Evolutionary conservation across 2,329 filamentous ascomycete species (phyloP).

Genomic region (Periconia digitata): DNA sequence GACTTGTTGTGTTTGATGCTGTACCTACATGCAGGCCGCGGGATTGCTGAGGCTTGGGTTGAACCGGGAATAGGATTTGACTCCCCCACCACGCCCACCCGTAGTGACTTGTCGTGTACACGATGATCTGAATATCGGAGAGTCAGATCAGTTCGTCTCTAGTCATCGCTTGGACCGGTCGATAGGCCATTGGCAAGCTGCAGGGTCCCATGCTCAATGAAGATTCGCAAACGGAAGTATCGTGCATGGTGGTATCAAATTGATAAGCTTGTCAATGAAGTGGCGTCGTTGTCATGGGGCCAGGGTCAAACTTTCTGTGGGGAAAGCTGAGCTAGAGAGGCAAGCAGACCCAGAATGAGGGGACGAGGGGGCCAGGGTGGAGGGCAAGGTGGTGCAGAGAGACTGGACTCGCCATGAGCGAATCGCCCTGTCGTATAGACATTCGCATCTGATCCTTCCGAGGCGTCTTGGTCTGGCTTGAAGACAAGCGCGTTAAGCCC

Average conservation of each 20-base stretch:
- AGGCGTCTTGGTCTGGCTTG: background rate
- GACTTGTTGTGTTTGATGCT: conserved; percentile 10
- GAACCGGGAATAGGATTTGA: conserved; percentile 1
- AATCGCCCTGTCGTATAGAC: background rate
- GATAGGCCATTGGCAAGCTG: too few relatives aligned
- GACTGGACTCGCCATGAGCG: too few relatives aligned
- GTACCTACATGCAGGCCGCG: conserved; percentile 19
- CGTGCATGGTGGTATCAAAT: too few relatives aligned
- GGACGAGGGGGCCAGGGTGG: conserved; percentile 5
- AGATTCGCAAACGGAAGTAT: background rate
- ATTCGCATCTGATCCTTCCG: conserved; percentile 1
- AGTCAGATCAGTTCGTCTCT: too few relatives aligned
- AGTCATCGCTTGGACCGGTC: background rate
- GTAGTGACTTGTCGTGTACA: too few relatives aligned
- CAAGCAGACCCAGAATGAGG: conserved; percentile 5
- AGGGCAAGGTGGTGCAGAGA: background rate
- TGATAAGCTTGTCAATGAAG: background rate
- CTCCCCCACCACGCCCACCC: background rate
- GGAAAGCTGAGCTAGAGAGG: background rate
- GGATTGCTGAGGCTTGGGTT: conserved; percentile 4
- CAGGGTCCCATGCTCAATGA: background rate
- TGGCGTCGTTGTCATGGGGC: background rate
- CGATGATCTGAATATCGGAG: too few relatives aligned
- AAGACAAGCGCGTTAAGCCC: background rate
- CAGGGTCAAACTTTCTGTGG: background rate